Base-by-base conservation (phyloP, 805 yeast genomes). In the Metschnikowia similis region DNA sequence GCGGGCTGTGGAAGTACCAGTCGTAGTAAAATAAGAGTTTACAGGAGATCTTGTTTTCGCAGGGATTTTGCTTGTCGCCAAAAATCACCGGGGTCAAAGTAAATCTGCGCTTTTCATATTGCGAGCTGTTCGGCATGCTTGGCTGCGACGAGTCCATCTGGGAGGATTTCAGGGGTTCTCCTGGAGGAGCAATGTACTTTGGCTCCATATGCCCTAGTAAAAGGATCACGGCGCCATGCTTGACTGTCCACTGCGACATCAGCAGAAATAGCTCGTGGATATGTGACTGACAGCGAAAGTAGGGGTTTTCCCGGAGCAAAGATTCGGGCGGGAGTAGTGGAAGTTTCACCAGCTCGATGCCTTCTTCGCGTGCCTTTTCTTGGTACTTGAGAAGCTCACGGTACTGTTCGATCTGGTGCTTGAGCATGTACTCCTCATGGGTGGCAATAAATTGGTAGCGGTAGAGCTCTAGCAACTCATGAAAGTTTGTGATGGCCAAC, bases 381-480 rank as follows among this genome's bases (percentile, higher is more conserved):
- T 44, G 14, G 45, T 63, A 65, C 2, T 54, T 50, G 3, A 68
- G 38, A 8, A 63, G 48, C 2, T 47, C 45, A 7, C 55, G 34
- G 47, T 69, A 63, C 39, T 64, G 60, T 16, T 59, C 64, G 16
- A 68, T 59, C 43, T 71, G 74, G 48, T 62, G 62, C 45, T 64
- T 64, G 9, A 71, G 55, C 11, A 73, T 51, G 1, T 59, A 37
- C 42, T 69, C 71, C 55, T 72, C 74, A 47, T 72, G 64, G 13
- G 63, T 51, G 1, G 70, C 59, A 1, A 68, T 55, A 4, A 70
- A 47, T 49, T 72, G 72, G 28, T 66, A 56, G 32, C 62, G 64
- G 51, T 72, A 72, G 26, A 63, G 50, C 38, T 72, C 76, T 4
- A 70, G 40, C 26, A 66, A 34, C 31, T 72, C 74, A 53, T 71